Evolutionary conservation across 2,329 filamentous ascomycete species (phyloP).

Genomic region (Talaromyces sp.): DNA sequence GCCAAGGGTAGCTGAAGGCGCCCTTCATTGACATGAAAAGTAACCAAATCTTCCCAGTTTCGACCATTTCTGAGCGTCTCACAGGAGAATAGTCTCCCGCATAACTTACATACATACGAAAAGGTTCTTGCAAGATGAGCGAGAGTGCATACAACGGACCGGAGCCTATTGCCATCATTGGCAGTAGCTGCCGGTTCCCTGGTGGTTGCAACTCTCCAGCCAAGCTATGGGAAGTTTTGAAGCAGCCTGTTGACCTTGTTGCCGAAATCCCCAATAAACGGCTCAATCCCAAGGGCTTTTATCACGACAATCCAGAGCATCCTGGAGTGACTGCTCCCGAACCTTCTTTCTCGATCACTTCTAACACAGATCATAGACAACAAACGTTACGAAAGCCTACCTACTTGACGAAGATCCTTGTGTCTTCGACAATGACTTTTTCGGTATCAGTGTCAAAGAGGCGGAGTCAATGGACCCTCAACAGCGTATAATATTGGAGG

Average conservation of each 20-base stretch:
- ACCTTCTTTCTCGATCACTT: not conserved
- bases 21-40: not conserved
- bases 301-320: not conserved
- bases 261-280: not conserved
- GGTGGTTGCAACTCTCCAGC: not conserved
- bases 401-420: slow-evolving; percentile 20
- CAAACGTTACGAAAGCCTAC: slow-evolving; percentile 24
- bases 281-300: not conserved
- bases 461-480: slow-evolving; percentile 32
- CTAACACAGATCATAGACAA: slow-evolving; percentile 7
- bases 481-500: slow-evolving; percentile 27
- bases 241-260: not conserved
- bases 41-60: too few relatives aligned
- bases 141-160: not conserved
- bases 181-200: not conserved
- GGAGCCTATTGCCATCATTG: not conserved
- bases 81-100: not conserved
- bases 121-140: not conserved
- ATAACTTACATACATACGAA: not conserved
- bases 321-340: not conserved
- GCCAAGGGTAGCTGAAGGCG: not conserved
- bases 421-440: slow-evolving; percentile 23
- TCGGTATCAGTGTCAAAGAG: slow-evolving; percentile 20
- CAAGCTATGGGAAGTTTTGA: not conserved
- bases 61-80: not conserved